Evolutionary conservation across 2,329 filamentous ascomycete genomes (phyloP).

Genomic region (Aspergillus proliferans): DNA sequence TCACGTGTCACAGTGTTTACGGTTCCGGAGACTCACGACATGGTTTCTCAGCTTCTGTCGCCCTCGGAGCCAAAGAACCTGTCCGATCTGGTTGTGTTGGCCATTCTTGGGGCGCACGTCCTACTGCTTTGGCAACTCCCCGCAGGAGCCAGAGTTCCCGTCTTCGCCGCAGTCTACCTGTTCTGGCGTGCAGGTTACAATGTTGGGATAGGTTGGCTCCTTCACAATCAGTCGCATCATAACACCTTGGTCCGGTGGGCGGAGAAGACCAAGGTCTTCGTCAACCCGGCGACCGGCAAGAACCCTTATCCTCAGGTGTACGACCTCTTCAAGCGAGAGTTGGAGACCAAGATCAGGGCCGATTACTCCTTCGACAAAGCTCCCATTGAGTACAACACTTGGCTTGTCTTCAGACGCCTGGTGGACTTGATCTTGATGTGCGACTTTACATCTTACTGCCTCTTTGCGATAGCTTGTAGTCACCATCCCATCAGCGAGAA

Average conservation of each 20-base stretch:
- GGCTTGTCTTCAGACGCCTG: constrained; percentile 90
- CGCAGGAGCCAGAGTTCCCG: constrained; percentile 59
- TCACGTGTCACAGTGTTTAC: constrained; percentile 65
- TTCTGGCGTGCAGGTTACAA: constrained; percentile 95
- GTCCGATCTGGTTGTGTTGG: constrained; percentile 74
- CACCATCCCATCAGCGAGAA: constrained; percentile 68
- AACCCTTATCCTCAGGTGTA: constrained; percentile 81
- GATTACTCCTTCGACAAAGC: constrained; percentile 93
- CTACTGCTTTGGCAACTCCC: constrained; percentile 69
- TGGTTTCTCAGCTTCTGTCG: constrained; percentile 95
- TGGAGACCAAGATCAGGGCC: constrained; percentile 88
- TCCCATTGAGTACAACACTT: constrained; percentile 97
- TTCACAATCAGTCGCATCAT: constrained; percentile 85
- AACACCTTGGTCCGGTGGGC: constrained; percentile 83
- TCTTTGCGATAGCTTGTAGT: constrained; percentile 87
- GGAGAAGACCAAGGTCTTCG: constrained; percentile 77
- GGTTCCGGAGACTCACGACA: constrained; percentile 93
- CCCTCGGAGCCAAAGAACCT: constrained; percentile 93
- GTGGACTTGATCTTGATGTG: constrained; percentile 98
- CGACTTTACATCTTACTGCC: constrained; percentile 93
- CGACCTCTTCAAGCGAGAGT: constrained; percentile 74
- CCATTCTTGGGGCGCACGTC: constrained; percentile 70
- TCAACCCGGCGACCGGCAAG: constrained; percentile 69
- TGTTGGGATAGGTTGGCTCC: constrained; percentile 81
- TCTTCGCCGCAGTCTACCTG: constrained; percentile 77